A percentile compares a stretch with the other conserved stretches of the same genome.
Conservation (phyloP, 371 early-diverging fungal species). For the Actinomortierella wolfii region DNA sequence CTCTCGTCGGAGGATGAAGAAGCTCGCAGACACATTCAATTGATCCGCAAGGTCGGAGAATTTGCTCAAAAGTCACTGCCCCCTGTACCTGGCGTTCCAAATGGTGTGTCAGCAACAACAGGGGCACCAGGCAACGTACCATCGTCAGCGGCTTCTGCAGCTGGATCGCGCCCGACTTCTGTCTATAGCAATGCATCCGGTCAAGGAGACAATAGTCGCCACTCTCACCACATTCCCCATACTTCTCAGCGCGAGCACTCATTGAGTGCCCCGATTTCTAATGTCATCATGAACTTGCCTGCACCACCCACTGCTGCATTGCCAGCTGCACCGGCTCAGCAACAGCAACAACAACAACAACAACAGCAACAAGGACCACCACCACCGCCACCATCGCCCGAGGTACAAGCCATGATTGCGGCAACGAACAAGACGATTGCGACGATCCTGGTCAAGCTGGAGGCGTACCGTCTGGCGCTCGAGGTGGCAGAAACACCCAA, state of each 20-base stretch:
- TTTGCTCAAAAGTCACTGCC: constrained; percentile 38
- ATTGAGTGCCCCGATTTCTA: no score
- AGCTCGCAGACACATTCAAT: constrained; percentile 28
- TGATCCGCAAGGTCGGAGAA: constrained; percentile 39
- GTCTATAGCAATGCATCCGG: constrained; percentile 41
- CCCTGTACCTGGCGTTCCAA: constrained; percentile 19
- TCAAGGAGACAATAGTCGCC: constrained; percentile 1
- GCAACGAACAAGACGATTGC: constrained; percentile 45
- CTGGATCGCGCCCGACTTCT: constrained; percentile 20
- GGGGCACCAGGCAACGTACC: neutral
- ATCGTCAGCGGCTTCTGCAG: neutral
- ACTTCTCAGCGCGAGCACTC: no score
- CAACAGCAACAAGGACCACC: constrained; percentile 13
- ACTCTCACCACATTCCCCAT: no score
- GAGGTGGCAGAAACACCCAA: constrained; percentile 39
- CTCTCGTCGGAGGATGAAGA: constrained; percentile 38
- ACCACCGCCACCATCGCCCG: constrained; percentile 28
- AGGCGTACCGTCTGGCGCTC: constrained; percentile 30
- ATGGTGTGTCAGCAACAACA: neutral
- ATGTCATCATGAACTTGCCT: neutral
- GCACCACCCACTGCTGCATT: neutral
- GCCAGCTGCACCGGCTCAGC: neutral
- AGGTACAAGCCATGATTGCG: constrained; percentile 29
- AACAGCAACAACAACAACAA: constrained; percentile 1
- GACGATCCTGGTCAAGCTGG: constrained; percentile 35